Percentiles rank a stretch among this genome's conserved stretches.
phyloP scores from a whole-genome alignment of 768 basidiomycete species.

The Boletus rubropictus region DNA sequence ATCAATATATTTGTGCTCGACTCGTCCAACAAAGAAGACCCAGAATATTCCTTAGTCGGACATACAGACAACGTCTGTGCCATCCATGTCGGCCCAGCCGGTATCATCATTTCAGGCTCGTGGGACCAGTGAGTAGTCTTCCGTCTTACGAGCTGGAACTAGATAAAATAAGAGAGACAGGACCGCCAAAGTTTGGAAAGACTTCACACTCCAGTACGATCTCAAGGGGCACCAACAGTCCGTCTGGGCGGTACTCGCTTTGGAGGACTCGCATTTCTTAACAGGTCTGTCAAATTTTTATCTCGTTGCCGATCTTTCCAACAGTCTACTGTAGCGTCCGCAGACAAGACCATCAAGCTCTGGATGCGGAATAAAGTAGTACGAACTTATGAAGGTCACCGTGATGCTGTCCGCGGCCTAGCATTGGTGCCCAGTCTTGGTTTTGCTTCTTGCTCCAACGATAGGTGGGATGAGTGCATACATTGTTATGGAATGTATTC shows the following conservation, averaged over 20 bases:
- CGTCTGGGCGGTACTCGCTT: constrained; percentile 86
- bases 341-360: constrained; percentile 89
- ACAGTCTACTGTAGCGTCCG: constrained; percentile 58
- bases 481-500: neutral
- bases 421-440: constrained; percentile 78
- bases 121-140: constrained; percentile 80
- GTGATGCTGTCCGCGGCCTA: constrained; percentile 85
- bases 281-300: constrained; percentile 54
- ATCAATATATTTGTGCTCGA: constrained; percentile 76
- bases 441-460: constrained; percentile 94
- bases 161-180: constrained; percentile 37
- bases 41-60: constrained; percentile 77
- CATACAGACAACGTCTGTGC: constrained; percentile 90
- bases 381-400: constrained; percentile 79
- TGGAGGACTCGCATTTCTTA: constrained; percentile 70
- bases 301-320: constrained; percentile 1
- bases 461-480: constrained; percentile 50
- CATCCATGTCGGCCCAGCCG: constrained; percentile 61
- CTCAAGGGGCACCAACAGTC: constrained; percentile 85
- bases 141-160: neutral
- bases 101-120: constrained; percentile 85
- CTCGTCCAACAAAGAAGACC: constrained; percentile 55
- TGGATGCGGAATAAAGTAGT: constrained; percentile 76
- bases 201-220: constrained; percentile 65
- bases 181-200: constrained; percentile 91